Evolutionary conservation across 1,284 basidiomycete species (phyloP).

Genomic region (Melampsora occidentalis): DNA sequence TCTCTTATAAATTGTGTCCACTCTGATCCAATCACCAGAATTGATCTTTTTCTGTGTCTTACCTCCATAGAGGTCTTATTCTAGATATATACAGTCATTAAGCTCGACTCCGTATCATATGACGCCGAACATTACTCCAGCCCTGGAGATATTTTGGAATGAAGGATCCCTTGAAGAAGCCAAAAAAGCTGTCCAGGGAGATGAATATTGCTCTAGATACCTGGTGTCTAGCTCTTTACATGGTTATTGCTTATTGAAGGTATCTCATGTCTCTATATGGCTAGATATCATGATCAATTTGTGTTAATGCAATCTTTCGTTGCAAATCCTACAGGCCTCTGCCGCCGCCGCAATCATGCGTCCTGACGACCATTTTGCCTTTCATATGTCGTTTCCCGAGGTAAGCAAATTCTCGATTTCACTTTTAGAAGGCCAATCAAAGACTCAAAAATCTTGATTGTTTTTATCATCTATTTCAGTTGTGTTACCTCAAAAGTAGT

Average conservation of each 20-base stretch:
- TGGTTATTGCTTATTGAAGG: slow-evolving; percentile 21
- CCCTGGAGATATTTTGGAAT: slow-evolving; percentile 10
- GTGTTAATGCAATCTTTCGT: neutral
- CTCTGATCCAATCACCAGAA: neutral
- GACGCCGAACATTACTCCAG: neutral
- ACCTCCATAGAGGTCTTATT: slow-evolving; percentile 5
- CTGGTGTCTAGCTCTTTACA: neutral
- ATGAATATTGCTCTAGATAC: slow-evolving; percentile 1
- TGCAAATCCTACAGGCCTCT: slow-evolving; percentile 9
- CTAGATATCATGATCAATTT: no score
- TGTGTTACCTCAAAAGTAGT: slow-evolving; percentile 11
- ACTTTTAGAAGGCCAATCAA: neutral
- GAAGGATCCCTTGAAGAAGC: slow-evolving; percentile 20
- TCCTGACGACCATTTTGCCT: slow-evolving; percentile 11
- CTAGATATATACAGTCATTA: neutral
- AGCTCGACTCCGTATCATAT: neutral
- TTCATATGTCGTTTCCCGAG: slow-evolving; percentile 23
- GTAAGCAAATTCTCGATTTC: neutral
- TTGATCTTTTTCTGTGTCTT: neutral
- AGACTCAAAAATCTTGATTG: neutral
- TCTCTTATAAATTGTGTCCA: neutral
- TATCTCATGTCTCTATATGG: neutral
- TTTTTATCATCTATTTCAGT: slow-evolving; percentile 9
- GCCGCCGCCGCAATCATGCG: slow-evolving; percentile 14
- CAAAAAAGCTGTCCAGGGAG: slow-evolving; percentile 11